phyloP scores from a whole-genome alignment of 78 protist species.

The Goniomonas avonlea region DNA sequence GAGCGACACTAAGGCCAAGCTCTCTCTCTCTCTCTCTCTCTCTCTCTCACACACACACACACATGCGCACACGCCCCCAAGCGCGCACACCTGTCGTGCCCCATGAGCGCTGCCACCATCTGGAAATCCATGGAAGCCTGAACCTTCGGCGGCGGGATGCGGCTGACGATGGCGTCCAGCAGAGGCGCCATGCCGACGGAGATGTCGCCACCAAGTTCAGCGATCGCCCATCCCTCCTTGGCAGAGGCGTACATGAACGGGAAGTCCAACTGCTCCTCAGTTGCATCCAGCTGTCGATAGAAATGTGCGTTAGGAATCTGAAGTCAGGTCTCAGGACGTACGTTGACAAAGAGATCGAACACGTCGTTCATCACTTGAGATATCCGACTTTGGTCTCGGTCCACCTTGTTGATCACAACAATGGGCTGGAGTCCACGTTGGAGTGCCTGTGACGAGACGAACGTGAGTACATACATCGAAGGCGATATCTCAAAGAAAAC shows the following conservation, averaged over 20 bases:
- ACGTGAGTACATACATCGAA: not conserved
- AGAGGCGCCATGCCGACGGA: slow-evolving; percentile 55
- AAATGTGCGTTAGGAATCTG: no score
- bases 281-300: slow-evolving; percentile 68
- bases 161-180: slow-evolving; percentile 58
- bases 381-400: not conserved
- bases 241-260: slow-evolving; percentile 78
- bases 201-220: slow-evolving; percentile 20
- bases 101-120: slow-evolving; percentile 64
- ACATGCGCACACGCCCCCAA: slow-evolving; percentile 50
- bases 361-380: slow-evolving; percentile 3
- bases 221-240: slow-evolving; percentile 11
- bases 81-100: slow-evolving; percentile 56
- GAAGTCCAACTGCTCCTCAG: slow-evolving; percentile 72
- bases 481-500: not conserved
- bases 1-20: no score
- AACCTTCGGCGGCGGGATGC: slow-evolving; percentile 30
- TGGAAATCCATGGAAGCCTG: slow-evolving; percentile 19
- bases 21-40: no score
- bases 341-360: not conserved
- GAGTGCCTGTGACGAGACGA: not conserved
- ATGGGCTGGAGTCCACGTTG: slow-evolving; percentile 51
- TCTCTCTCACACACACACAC: no score
- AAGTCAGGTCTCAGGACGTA: no score
- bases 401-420: slow-evolving; percentile 79